Percentiles rank a stretch among this genome's conserved stretches.
phyloP scores from a whole-genome alignment of 2,329 filamentous ascomycete genomes.

The Helminthosporium solani region DNA sequence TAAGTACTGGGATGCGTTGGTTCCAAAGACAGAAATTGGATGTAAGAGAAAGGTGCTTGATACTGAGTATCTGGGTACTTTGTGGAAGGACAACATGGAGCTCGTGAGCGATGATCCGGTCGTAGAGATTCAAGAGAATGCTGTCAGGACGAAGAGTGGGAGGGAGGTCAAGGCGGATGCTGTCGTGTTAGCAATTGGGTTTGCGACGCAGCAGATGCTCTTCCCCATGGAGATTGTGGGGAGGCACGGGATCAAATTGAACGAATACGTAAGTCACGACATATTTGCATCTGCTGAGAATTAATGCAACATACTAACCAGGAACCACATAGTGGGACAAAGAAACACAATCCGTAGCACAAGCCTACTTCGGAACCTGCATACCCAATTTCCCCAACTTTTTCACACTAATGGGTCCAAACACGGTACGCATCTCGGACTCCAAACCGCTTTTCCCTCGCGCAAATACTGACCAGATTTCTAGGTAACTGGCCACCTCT shows the following conservation, averaged over 20 bases:
- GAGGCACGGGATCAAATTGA: conserved; percentile 42
- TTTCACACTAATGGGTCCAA: conserved; percentile 30
- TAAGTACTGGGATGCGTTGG: conserved; percentile 48
- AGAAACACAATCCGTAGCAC: conserved; percentile 36
- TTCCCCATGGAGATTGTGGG: conserved; percentile 52
- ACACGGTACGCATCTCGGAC: too few species aligned
- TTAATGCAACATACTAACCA: conserved; percentile 4
- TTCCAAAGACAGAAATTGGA: conserved; percentile 48
- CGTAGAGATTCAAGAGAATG: conserved; percentile 40
- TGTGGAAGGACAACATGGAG: conserved; percentile 48
- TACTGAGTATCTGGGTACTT: conserved; percentile 48
- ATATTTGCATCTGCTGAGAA: background rate
- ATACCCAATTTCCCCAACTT: conserved; percentile 38
- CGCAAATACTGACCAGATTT: too few species aligned
- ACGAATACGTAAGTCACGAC: conserved; percentile 41
- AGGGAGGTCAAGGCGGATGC: conserved; percentile 45
- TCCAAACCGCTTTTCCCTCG: too few species aligned
- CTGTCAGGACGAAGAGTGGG: conserved; percentile 44
- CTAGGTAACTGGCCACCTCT: conserved; percentile 54
- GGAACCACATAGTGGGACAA: conserved; percentile 40
- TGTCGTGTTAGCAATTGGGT: conserved; percentile 54
- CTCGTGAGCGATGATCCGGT: conserved; percentile 46
- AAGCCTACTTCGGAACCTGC: conserved; percentile 54
- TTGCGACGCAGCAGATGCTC: conserved; percentile 50
- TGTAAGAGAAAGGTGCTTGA: conserved; percentile 53